phyloP scores from a whole-genome alignment of 768 basidiomycete species.

The Leccinum longicurvipes region DNA sequence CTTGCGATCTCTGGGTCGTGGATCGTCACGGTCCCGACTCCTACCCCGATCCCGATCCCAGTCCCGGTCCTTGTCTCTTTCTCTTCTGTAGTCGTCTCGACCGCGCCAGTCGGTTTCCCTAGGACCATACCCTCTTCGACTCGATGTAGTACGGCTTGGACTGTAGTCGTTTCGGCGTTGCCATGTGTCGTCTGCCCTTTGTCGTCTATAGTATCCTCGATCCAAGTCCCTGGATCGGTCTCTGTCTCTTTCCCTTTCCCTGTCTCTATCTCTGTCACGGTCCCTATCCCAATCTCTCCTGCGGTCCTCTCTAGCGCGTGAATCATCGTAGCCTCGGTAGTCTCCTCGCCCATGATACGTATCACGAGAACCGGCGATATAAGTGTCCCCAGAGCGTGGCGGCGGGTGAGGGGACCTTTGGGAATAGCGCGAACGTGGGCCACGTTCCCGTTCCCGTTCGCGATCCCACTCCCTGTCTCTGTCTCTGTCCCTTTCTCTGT shows the following conservation, averaged over 20 bases:
- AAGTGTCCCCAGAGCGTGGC: conserved; percentile 16
- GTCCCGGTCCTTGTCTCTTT: conserved; percentile 19
- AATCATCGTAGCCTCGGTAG: conserved; percentile 19
- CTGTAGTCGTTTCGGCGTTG: conserved; percentile 15
- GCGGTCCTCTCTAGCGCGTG: conserved; percentile 21
- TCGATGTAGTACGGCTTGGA: conserved; percentile 9
- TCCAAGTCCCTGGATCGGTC: conserved; percentile 16
- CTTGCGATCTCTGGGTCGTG: conserved; percentile 18
- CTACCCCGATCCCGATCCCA: conserved; percentile 13
- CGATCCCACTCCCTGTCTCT: conserved; percentile 17
- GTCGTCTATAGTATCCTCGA: conserved; percentile 17
- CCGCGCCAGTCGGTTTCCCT: conserved; percentile 17
- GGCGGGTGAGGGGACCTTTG: conserved; percentile 13
- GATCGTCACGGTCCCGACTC: conserved; percentile 23
- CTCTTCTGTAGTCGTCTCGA: conserved; percentile 24
- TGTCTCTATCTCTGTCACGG: conserved; percentile 17
- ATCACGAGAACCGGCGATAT: conserved; percentile 17
- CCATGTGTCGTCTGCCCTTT: conserved; percentile 15
- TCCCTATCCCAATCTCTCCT: conserved; percentile 26
- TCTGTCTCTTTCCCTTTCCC: conserved; percentile 18
- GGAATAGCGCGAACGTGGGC: conserved; percentile 14
- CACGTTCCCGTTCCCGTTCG: conserved; percentile 11
- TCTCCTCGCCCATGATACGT: conserved; percentile 20
- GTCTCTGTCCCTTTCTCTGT: conserved; percentile 22
- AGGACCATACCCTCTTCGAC: conserved; percentile 14